Evolutionary conservation across 192 early-diverging fungal genomes (phyloP).

Genomic region (Phycomyces blakesleeanus): DNA sequence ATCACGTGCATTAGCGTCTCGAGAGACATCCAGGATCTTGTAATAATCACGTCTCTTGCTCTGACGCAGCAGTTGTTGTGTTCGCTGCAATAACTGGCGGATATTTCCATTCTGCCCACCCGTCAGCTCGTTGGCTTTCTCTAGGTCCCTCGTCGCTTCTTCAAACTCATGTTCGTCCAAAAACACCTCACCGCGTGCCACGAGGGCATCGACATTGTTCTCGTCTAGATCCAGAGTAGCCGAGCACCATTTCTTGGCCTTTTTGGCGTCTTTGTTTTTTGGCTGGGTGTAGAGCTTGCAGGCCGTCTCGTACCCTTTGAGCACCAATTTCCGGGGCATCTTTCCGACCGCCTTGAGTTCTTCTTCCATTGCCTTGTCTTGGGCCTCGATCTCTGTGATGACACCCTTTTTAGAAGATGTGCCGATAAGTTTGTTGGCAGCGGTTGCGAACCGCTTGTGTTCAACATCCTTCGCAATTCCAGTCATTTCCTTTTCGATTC

Average conservation of each 20-base stretch:
- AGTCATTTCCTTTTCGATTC: slow-evolving; percentile 66
- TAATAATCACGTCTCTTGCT: slow-evolving; percentile 86
- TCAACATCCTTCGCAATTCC: slow-evolving; percentile 53
- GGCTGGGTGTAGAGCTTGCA: slow-evolving; percentile 61
- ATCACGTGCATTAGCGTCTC: slow-evolving; percentile 67
- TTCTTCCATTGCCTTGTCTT: slow-evolving; percentile 7
- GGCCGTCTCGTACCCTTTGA: slow-evolving; percentile 49
- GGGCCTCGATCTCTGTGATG: slow-evolving; percentile 33
- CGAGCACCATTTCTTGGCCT: slow-evolving; percentile 64
- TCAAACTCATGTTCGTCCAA: slow-evolving; percentile 73
- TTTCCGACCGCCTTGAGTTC: slow-evolving; percentile 28
- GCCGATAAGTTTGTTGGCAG: slow-evolving; percentile 56
- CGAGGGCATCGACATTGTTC: slow-evolving; percentile 68
- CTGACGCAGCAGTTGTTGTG: slow-evolving; percentile 54
- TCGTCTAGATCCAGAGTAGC: slow-evolving; percentile 67
- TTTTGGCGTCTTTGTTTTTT: slow-evolving; percentile 37
- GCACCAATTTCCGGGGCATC: slow-evolving; percentile 33
- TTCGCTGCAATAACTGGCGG: slow-evolving; percentile 53
- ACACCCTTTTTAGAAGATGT: slow-evolving; percentile 25
- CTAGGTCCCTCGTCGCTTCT: slow-evolving; percentile 69
- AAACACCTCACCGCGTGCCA: slow-evolving; percentile 65
- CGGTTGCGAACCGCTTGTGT: slow-evolving; percentile 55
- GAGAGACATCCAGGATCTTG: slow-evolving; percentile 84
- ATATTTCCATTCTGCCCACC: slow-evolving; percentile 51
- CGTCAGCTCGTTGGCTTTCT: slow-evolving; percentile 62